Base-by-base conservation (phyloP, 2,329 filamentous ascomycete genomes). In the Exophiala sp. region DNA sequence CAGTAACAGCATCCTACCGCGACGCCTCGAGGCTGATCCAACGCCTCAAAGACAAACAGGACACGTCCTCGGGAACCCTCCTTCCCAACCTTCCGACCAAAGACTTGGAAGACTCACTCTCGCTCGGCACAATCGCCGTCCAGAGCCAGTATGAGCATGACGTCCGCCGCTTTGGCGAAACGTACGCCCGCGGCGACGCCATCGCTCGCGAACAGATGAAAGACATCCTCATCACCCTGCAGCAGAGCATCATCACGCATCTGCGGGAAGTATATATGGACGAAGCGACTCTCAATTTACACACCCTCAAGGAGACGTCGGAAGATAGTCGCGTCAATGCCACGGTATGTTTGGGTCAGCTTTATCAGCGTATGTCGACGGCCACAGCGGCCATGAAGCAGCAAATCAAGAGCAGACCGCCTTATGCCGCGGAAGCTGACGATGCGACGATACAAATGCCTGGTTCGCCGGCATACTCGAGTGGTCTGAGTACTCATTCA, bases 191-290 rank as follows among this genome's bases (percentile, higher is more conserved):
- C 11, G 68, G 68, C 7, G 68, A 70, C 49, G 53, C 58, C 19
- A 60, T 62, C 19, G 64, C 67, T 11, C 62, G 65, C 3, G 66
- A 69, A 41, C 59, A 64, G 29, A 61, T 70, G 55, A 68, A 67
- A 49, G 64, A 68, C 42, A 65, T 70, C 21, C 59, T 68, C 14
- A 67, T 66, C 41, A 61, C 60, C 14, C 55, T 70, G 1, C 67
- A 70, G 49, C 50, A 62, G 19, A 61, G 59, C 1, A 54, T 70
- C n/a, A 58, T 69, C 23, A 55, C 60, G n/a, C 64, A 65, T 34
- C 59, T 70, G 14, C 62, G 64, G 3, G 57, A 59, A 22, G 62
- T 64, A 5, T 62, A 58, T 35, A 56, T 63, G 38, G 61, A 65
- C 21, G 62, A 66, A 39, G 55, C 56, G 11, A 51, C 54, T 2